phyloP scores from a whole-genome alignment of 2,329 filamentous ascomycete species.

The Cladorrhinum sp. region DNA sequence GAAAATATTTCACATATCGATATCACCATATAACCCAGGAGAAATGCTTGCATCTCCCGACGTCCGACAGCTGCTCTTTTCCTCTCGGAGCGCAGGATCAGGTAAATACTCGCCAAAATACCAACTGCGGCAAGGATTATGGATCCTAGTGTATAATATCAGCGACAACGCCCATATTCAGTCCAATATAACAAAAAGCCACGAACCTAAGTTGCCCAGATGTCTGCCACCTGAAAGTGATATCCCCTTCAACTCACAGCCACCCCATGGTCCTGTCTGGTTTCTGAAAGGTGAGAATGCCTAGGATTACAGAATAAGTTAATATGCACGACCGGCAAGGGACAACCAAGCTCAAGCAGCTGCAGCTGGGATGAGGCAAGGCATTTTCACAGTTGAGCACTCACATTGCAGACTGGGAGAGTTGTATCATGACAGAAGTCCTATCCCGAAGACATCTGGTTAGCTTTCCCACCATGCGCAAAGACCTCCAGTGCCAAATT shows the following conservation, averaged over 20 bases:
- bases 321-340: constrained; percentile 21
- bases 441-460: constrained; percentile 40
- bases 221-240: constrained; percentile 60
- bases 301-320: constrained; percentile 38
- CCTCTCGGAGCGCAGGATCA: constrained; percentile 77
- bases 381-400: constrained; percentile 34
- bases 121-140: constrained; percentile 79
- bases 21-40: constrained; percentile 80
- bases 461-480: constrained; percentile 5
- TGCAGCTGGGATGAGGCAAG: background rate
- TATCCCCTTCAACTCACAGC: constrained; percentile 76
- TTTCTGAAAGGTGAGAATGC: constrained; percentile 62
- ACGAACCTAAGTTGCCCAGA: constrained; percentile 79
- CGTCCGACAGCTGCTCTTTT: constrained; percentile 93
- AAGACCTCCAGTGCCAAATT: constrained; percentile 9
- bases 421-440: constrained; percentile 82
- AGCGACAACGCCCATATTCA: constrained; percentile 14
- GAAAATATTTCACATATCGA: constrained; percentile 96
- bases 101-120: constrained; percentile 62
- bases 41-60: constrained; percentile 96
- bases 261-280: constrained; percentile 59
- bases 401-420: constrained; percentile 79
- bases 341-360: background rate
- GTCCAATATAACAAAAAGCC: background rate
- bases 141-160: constrained; percentile 58